Evolutionary conservation across 768 basidiomycete species (phyloP).

Genomic region (Galerina sulciceps): DNA sequence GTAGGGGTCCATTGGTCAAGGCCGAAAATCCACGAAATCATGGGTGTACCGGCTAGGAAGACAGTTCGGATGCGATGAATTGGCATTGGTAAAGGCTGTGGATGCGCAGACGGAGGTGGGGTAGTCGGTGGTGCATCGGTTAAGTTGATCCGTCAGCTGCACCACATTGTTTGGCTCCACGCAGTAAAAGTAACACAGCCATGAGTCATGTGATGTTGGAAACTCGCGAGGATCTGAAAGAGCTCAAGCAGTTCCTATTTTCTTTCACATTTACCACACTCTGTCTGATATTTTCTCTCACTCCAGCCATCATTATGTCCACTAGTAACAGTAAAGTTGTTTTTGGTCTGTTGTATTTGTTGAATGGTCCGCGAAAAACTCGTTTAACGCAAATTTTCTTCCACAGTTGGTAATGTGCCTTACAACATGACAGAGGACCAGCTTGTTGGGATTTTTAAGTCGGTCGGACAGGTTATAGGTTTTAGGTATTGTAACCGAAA

Average conservation of each 20-base stretch:
- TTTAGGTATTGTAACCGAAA: conserved; percentile 60
- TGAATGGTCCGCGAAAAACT: neutral
- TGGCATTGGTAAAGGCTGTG: neutral
- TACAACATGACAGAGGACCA: conserved; percentile 92
- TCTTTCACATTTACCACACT: neutral
- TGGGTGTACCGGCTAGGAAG: neutral
- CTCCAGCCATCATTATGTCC: conserved; percentile 19
- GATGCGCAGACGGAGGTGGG: conserved; percentile 7
- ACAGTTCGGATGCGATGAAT: neutral
- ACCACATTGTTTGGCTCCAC: neutral
- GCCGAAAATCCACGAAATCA: too few relatives aligned
- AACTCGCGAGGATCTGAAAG: too few relatives aligned
- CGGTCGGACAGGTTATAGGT: conserved; percentile 87
- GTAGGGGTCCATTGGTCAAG: too few relatives aligned
- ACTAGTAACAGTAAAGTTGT: conserved; percentile 25
- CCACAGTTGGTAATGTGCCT: conserved; percentile 82
- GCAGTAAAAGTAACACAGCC: neutral
- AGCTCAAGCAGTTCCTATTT: neutral
- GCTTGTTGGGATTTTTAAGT: conserved; percentile 86
- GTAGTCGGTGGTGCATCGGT: neutral
- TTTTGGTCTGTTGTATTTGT: conserved; percentile 21
- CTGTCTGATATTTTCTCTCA: neutral
- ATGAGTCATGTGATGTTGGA: too few relatives aligned
- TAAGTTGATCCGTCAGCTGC: neutral
- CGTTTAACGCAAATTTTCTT: neutral